Evolutionary conservation across 345 rosid species (phyloP).

Genomic region (Pistacia integerrima): DNA sequence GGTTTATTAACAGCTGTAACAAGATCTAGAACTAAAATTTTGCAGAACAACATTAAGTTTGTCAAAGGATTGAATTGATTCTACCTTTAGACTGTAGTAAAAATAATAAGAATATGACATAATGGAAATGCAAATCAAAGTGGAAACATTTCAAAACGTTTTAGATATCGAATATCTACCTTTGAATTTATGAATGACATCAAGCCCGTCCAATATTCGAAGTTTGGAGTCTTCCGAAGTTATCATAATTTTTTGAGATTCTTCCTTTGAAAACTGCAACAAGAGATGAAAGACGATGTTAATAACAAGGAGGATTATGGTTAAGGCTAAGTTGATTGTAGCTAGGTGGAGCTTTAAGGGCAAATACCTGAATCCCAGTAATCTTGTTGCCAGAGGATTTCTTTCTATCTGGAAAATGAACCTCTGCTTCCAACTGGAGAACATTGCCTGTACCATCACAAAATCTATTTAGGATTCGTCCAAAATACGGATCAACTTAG

Average conservation of each 20-base stretch:
- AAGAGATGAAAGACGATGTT: conserved; percentile 16
- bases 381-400: conserved; percentile 52
- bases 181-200: conserved; percentile 62
- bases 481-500: not conserved
- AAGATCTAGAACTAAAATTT: not conserved
- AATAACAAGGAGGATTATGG: not conserved
- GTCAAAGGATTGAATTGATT: not conserved
- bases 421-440: conserved; percentile 50
- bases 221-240: conserved; percentile 79
- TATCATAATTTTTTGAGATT: conserved; percentile 57
- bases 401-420: conserved; percentile 52
- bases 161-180: conserved; percentile 35
- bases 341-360: conserved; percentile 5
- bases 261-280: conserved; percentile 60
- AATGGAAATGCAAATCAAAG: not conserved
- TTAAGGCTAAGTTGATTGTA: not conserved
- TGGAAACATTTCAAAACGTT: not conserved
- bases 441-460: conserved; percentile 37
- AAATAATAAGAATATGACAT: not conserved
- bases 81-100: not conserved
- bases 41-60: not conserved
- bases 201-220: conserved; percentile 59
- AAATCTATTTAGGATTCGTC: not conserved
- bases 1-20: not conserved
- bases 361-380: conserved; percentile 68